phyloP scores from a whole-genome alignment of 2,329 filamentous ascomycete genomes.

The Cladophialophora yegresii region DNA sequence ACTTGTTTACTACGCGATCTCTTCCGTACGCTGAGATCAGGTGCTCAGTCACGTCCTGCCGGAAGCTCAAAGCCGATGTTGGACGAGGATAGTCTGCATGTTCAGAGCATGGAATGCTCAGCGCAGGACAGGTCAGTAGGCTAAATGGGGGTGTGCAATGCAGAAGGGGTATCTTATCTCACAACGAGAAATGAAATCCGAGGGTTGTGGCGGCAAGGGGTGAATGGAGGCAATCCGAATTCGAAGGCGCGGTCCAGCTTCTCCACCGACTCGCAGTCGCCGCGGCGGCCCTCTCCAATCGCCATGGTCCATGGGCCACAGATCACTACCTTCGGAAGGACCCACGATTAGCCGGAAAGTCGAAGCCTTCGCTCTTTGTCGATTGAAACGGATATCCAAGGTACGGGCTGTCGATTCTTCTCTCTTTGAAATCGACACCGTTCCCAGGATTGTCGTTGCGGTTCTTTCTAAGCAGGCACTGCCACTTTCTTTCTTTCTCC shows the following conservation, averaged over 20 bases:
- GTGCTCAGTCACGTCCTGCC: not conserved
- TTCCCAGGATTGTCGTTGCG: conserved; percentile 5
- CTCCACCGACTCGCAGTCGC: not conserved
- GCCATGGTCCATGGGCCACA: conserved; percentile 10
- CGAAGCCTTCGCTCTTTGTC: not conserved
- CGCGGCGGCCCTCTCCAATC: conserved; percentile 3
- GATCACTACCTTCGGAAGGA: conserved; percentile 8
- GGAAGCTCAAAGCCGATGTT: not conserved
- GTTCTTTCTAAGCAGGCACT: conserved; percentile 23
- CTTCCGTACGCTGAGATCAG: not conserved
- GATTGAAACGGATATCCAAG: conserved; percentile 1
- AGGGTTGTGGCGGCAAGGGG: not conserved
- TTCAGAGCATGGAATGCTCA: not conserved
- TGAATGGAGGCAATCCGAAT: not conserved
- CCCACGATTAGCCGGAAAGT: not conserved
- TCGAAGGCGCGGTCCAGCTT: not conserved
- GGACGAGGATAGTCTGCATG: not conserved
- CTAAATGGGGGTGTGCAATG: conserved; percentile 10
- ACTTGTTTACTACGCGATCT: conserved; percentile 4
- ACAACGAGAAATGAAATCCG: conserved; percentile 5
- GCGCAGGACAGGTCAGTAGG: conserved; percentile 3
- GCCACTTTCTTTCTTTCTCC: conserved; percentile 21
- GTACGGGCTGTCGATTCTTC: not conserved
- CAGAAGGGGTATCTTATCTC: conserved; percentile 20
- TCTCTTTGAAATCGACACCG: not conserved